Base-by-base conservation (phyloP, 2,329 filamentous ascomycete genomes). In the Plenodomus biglobosus region DNA sequence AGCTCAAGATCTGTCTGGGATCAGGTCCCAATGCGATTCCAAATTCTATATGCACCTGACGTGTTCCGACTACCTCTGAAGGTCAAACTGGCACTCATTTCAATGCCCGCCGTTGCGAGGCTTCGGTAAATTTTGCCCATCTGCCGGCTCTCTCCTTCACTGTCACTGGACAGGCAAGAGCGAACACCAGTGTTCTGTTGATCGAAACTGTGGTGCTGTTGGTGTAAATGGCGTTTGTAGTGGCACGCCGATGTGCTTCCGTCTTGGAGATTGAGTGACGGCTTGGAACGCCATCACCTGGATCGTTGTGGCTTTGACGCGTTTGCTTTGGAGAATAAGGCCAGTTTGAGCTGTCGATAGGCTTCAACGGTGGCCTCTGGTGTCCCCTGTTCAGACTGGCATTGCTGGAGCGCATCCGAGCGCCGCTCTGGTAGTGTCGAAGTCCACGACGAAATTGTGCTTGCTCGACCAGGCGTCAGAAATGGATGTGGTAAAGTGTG, bases 311-410 rank as follows among this genome's bases (percentile, higher is more conserved):
- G 20, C 8, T 39, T 52, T 6, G 57, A 35, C 13, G 38, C 44
- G 10, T 38, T 18, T 16, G 61, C 56, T 85, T 58, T 67, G 10
- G 55, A 59, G 42, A 71, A 69, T 3, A 71, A 53, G 19, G 61
- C 58, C 10, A 63, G 49, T 45, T 66, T 71, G 30, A 71, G 53
- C 38, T 64, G 62, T 47, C 52, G 57, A 49, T 71, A 71, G 16
- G 66, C 68, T 58, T 70, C 64, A 40, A 71, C 61, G 7, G 65
- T 61, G 34, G 61, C 61, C 38, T 68, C 58, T 38, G 55, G 58
- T 15, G 65, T 62, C 22, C 43, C 11, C 6, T 8, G 13, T 11
- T 32, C 13, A 10, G 27, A 32, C 13, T 32, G 27, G 15, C 8
- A 32, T 11, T 10, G 27, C 3, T 15, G 27, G 6, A 8, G 47